Evolutionary conservation across 108 stramenopile species (phyloP), one percentile per base, ranked within the genome.

Genomic region (Fistulifera pelliculosa): DNA sequence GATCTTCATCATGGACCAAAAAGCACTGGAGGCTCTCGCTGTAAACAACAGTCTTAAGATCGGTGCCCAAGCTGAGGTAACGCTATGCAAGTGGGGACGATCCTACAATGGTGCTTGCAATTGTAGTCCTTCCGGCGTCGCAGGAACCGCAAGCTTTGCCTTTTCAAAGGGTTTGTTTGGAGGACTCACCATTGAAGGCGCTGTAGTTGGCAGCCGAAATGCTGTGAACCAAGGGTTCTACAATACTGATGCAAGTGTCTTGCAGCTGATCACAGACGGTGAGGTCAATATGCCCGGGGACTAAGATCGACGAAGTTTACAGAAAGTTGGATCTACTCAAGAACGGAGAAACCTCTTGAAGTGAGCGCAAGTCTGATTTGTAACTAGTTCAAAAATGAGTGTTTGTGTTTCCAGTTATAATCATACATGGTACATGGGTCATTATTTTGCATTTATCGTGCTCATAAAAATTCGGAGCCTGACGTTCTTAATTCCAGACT

Each of bases 151-250:
- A 39, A 50, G 68, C 8, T 64, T 85, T 64, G 64, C 77, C 13
- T 81, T 79, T 38, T 59, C 59, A 52, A 54, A 73, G 26, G 88
- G 88, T n/a, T 60, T 73, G 35, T 90, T 85, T 50, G 77, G 53
- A 0, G 85, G 88, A 12, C 53, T 81, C 23, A 62, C 70, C 27
- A 35, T 90, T 13, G 88, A 87, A 66, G 80, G 77, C n/a, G 78
- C 83, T 24, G 65, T 81, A 12, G 63, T 87, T 28, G 60, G 62
- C 11, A 53, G 57, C 10, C 70, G 88, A 10, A 43, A 66, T 10
- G 70, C 74, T n/a, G 76, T 82, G 31, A 90, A 90, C 49, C 43
- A 65, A 16, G 50, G 61, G 5, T 90, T 87, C 53, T 90, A 90
- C 21, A 11, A 11, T 27, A 51, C 21, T 56, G 83, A 79, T 16